These are phyloP conservation scores for Rhynchosporium agropyri DNA, from an alignment of 2,329 filamentous ascomycete species.

Conservation along the genomic window DNA sequence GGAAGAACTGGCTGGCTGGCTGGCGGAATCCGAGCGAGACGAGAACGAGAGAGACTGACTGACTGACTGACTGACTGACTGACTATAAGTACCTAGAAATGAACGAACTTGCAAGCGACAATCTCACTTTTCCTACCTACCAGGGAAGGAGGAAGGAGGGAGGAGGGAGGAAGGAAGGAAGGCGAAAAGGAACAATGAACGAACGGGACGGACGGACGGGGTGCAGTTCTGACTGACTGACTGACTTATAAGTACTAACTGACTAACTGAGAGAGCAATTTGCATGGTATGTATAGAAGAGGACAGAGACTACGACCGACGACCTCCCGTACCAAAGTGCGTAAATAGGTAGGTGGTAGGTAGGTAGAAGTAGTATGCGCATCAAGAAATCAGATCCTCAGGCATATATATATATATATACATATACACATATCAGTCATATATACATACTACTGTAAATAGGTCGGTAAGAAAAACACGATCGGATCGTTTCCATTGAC, in stretches of 20 bases:
- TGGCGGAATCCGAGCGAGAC: conserved; percentile 3
- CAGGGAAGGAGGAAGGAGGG: conserved; percentile 7
- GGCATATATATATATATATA: no score
- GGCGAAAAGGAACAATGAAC: conserved; percentile 12
- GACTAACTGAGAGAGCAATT: not conserved
- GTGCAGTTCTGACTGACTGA: not conserved
- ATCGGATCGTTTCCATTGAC: no score
- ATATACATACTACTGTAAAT: no score
- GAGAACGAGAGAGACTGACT: not conserved
- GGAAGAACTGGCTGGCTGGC: not conserved
- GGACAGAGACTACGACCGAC: not conserved
- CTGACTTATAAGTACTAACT: not conserved
- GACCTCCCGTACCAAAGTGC: no score
- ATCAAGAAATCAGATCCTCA: no score
- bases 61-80: no score
- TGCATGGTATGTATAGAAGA: not conserved
- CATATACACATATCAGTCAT: no score
- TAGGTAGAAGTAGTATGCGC: no score
- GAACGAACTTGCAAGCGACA: conserved; percentile 9
- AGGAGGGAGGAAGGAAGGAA: not conserved
- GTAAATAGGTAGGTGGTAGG: no score
- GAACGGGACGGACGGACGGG: not conserved
- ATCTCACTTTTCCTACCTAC: conserved; percentile 6
- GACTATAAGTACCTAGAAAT: no score
- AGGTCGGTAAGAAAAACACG: no score